Base-by-base conservation (phyloP, 139 green algal species). In the Pedinophyceae sp. region DNA sequence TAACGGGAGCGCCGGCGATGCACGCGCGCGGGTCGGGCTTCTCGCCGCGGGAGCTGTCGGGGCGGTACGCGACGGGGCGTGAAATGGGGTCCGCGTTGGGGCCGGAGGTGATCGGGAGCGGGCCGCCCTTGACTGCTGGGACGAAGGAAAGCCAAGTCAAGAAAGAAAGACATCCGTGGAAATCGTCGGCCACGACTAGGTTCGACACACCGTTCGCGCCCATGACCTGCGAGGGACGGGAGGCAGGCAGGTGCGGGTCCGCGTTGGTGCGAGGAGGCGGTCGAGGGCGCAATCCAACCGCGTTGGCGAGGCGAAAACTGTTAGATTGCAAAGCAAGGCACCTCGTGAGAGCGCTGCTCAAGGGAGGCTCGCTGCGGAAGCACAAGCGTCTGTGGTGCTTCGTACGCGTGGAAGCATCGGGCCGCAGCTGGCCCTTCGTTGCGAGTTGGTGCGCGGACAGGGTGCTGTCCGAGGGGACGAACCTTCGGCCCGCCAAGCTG, bases 171-270 rank as follows among this genome's bases (percentile, higher is more conserved):
- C 59, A 48, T 40, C 66, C 88, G 34, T 84, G 74, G 54, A 97
- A 70, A 59, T 98, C 91, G 48, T 97, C 86, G n/a, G 67, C 59
- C 13, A 98, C 90, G 15, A 89, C 66, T 26, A 87, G 74, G 69
- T 98, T 89, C 16, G 74, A 83, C 25, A 98, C 86, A 6, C 91
- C 91, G 59, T 98, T 98, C 30, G 68, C 67, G 7, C 75, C 88
- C 91, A 99, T 98, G 4, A 97, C 64, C 62, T 69, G 52, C 25
- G 15, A 46, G 38, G 16, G 16, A 15, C 38, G 16, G 19, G 25
- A 50, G 4, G 25, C 19, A 50, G 23, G 43, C 13, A n/a, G 15
- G 5, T 27, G 43, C 10, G 13, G 34, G 34, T 45, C 34, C 10
- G 34, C 34, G 34, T n/a, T n/a, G n/a, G n/a, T n/a, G n/a, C n/a